Evolutionary conservation across 495 filamentous ascomycete genomes (phyloP), one percentile per base, ranked within the genome.

Genomic region (Aspergillus taichungensis): DNA sequence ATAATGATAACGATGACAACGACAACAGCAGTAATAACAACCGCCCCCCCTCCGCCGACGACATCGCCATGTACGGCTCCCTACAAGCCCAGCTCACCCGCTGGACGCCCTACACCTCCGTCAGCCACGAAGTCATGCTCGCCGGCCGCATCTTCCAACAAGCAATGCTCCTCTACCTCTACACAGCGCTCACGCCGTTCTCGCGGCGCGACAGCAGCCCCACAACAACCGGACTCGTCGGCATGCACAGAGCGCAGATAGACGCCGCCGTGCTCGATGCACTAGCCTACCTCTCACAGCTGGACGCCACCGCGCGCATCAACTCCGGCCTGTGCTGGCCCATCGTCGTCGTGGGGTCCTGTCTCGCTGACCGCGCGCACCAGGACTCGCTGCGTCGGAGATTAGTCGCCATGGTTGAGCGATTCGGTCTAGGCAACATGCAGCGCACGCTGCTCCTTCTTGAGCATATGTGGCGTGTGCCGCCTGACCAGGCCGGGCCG

Each of bases 271-370:
- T 63, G 2, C 48, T 53, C 8, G 62, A 67, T 13, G 62, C 54
- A 7, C 61, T 65, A 51, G 34, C 52, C 3, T 60, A 65, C 34
- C 50, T 67, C 1, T 43, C 30, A 1, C 53, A 63, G 13, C 28
- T 67, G 11, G 55, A 57, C 0, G 54, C 63, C 0, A 57, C 45
- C 9, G 62, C 54, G 5, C 57, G 62, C 5, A 63, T 67, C 33
- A 67, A 67, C 37, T 65, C 63, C 0, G 62, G 63, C 3, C 53
- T 67, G 8, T 67, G 63, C 39, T 67, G 63, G 63, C 63, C 63
- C 1, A 67, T 67, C 10, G 63, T 62, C 0, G 60, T 67, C 6
- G 58, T 67, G 1, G 63, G 63, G 4, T 65, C 63, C 1, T 67
- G 61, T 30, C 53, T 67, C 1, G 40, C 43, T 6, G 38, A 46